Conservation (phyloP, 129 eudicot species). For the Heracleum sosnowskyi region DNA sequence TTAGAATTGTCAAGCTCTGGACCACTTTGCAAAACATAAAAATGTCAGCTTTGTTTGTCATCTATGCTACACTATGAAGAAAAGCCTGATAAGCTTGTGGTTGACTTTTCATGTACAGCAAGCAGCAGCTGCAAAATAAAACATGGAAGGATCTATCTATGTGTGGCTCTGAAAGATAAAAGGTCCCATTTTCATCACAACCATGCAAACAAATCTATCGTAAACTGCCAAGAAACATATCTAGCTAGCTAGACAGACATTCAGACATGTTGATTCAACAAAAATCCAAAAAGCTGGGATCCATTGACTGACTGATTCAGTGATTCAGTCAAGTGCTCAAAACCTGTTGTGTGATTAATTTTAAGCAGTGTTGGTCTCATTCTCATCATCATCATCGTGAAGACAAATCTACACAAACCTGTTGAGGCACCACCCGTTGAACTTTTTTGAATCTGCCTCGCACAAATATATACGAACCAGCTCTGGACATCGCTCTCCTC, state of each 20-base stretch:
- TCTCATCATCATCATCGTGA: too few relatives aligned
- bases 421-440: too few relatives aligned
- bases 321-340: not conserved
- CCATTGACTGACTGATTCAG: not conserved
- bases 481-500: too few relatives aligned
- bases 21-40: not conserved
- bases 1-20: not conserved
- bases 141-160: not conserved
- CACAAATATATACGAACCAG: too few relatives aligned
- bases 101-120: too few relatives aligned
- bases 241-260: not conserved
- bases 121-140: not conserved
- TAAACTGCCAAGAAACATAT: not conserved
- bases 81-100: not conserved
- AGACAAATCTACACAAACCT: too few relatives aligned
- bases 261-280: not conserved
- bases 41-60: constrained; percentile 1
- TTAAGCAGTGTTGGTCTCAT: not conserved
- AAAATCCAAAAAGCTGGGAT: not conserved
- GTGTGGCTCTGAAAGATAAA: not conserved
- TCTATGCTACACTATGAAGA: not conserved
- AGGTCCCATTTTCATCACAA: not conserved
- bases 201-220: not conserved
- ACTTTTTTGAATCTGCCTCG: too few relatives aligned
- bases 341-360: not conserved